A percentile compares a stretch with the other conserved stretches of the same genome.
phyloP scores from a whole-genome alignment of 352 stramenopile genomes.

The Phytopythium boreale region DNA sequence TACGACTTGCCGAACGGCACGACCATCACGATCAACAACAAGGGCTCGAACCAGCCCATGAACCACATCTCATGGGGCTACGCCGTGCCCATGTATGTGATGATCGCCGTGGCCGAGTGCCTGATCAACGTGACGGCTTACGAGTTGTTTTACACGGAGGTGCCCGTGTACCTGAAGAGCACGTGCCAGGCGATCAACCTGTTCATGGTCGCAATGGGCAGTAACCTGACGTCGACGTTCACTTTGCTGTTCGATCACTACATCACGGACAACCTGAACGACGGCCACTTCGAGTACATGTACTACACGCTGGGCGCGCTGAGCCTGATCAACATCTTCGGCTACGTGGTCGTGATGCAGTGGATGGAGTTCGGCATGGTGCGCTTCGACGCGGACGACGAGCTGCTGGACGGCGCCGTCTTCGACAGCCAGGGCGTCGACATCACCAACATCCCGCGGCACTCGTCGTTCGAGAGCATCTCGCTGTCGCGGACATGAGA shows the following conservation, averaged over 20 bases:
- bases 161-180: slow-evolving; percentile 86
- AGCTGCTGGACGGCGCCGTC: slow-evolving; percentile 57
- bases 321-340: slow-evolving; percentile 68
- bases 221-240: slow-evolving; percentile 87
- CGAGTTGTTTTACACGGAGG: slow-evolving; percentile 87
- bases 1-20: slow-evolving; percentile 27
- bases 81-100: slow-evolving; percentile 78
- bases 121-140: slow-evolving; percentile 88
- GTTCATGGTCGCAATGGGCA: slow-evolving; percentile 88
- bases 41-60: slow-evolving; percentile 67
- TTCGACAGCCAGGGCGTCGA: slow-evolving; percentile 59
- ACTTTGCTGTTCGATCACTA: slow-evolving; percentile 80
- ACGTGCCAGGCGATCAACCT: slow-evolving; percentile 86
- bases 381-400: slow-evolving; percentile 63
- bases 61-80: slow-evolving; percentile 82
- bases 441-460: slow-evolving; percentile 61
- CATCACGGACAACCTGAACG: slow-evolving; percentile 72
- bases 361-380: slow-evolving; percentile 89
- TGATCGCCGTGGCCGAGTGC: slow-evolving; percentile 81
- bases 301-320: slow-evolving; percentile 79
- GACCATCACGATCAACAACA: slow-evolving; percentile 36
- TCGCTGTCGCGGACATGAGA: slow-evolving; percentile 30
- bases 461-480: slow-evolving; percentile 83
- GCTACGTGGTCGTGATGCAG: slow-evolving; percentile 79
- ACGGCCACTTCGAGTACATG: slow-evolving; percentile 89